Evolutionary conservation across 2,329 filamentous ascomycete species (phyloP).

Genomic region (Parascedosporium putredinis): DNA sequence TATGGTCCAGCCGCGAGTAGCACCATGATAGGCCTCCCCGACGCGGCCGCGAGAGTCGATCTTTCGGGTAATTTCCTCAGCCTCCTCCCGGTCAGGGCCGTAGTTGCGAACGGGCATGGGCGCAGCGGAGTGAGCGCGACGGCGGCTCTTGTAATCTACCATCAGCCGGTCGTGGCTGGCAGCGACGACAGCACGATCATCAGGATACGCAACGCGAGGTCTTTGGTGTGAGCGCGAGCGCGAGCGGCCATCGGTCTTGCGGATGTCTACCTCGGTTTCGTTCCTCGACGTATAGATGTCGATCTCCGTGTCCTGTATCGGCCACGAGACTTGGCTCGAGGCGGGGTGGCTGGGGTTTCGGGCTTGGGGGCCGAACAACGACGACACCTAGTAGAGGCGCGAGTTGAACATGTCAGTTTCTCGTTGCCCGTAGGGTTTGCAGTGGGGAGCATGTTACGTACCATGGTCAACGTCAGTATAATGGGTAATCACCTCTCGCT

Average conservation of each 20-base stretch:
- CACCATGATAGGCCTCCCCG: constrained; percentile 65
- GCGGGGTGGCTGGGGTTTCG: constrained; percentile 39
- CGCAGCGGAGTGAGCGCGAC: constrained; percentile 42
- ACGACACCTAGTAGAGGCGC: constrained; percentile 30
- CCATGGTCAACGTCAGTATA: constrained; percentile 82
- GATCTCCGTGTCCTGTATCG: constrained; percentile 49
- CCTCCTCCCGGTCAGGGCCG: constrained; percentile 42
- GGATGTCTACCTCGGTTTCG: constrained; percentile 49
- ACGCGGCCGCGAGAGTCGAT: constrained; percentile 53
- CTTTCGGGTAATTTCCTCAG: constrained; percentile 46
- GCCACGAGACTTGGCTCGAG: constrained; percentile 29
- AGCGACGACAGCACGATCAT: constrained; percentile 59
- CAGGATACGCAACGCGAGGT: constrained; percentile 22
- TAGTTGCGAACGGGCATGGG: constrained; percentile 20
- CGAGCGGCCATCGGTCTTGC: constrained; percentile 22
- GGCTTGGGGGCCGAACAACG: constrained; percentile 29
- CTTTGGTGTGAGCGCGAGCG: constrained; percentile 29
- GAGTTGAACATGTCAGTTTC: background rate
- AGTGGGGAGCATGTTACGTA: constrained; percentile 28
- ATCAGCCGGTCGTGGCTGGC: constrained; percentile 39
- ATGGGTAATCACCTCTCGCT: constrained; percentile 82
- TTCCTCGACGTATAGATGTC: constrained; percentile 46
- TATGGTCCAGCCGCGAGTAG: constrained; percentile 68
- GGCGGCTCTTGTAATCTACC: constrained; percentile 32
- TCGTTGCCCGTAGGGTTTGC: background rate